Conservation (phyloP, 2,329 filamentous ascomycete species). For the Fusarium citri region DNA sequence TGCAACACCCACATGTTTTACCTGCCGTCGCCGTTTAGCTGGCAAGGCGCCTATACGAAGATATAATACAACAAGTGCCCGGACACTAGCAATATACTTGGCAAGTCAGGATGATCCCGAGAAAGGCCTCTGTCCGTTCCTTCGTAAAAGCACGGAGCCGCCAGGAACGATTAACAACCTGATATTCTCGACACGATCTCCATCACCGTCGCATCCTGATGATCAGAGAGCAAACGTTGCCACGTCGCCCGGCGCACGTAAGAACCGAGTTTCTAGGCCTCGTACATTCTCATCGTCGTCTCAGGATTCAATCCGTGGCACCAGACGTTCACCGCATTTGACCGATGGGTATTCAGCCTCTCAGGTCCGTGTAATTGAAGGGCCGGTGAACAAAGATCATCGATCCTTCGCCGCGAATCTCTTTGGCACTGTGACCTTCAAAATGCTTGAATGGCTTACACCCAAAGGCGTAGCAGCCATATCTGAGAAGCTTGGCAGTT, state of each 20-base stretch:
- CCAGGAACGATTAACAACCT: conserved; percentile 62
- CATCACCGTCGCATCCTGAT: conserved; percentile 36
- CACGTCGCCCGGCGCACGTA: conserved; percentile 10
- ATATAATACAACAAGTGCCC: conserved; percentile 84
- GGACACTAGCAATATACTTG: conserved; percentile 82
- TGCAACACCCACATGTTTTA: conserved; percentile 82
- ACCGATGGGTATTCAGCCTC: not conserved
- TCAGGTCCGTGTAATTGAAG: conserved; percentile 58
- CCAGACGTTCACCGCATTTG: not conserved
- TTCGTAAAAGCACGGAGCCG: conserved; percentile 57
- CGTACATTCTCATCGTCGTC: conserved; percentile 15
- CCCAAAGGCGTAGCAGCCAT: conserved; percentile 66
- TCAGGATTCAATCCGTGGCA: conserved; percentile 1
- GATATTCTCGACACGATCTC: conserved; percentile 54
- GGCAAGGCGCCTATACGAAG: conserved; percentile 77
- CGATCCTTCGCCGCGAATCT: conserved; percentile 71
- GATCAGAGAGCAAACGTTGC: conserved; percentile 22
- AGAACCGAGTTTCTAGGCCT: conserved; percentile 11
- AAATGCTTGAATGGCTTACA: conserved; percentile 78
- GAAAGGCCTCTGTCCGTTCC: conserved; percentile 71
- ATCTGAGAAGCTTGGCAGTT: conserved; percentile 51
- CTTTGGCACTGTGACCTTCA: conserved; percentile 74
- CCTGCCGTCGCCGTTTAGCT: conserved; percentile 75
- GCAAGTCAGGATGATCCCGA: conserved; percentile 84
- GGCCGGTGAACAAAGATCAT: conserved; percentile 64